phyloP scores from a whole-genome alignment of 1,139 yeast species.

The Tardiomyces blankii region DNA sequence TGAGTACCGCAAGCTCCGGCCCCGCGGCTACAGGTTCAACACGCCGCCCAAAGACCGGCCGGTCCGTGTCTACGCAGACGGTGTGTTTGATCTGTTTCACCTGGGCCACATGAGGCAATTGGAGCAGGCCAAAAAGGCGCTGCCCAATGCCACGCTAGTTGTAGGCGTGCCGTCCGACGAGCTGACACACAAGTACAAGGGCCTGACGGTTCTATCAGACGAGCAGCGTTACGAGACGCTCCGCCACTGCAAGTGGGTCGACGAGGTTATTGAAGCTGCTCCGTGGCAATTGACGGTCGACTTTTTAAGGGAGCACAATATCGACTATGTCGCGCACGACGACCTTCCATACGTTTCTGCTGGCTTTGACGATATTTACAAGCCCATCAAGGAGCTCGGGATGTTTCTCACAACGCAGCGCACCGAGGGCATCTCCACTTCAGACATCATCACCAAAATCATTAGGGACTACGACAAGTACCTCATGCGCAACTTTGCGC shows the following conservation, averaged over 20 bases:
- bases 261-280: constrained; percentile 86
- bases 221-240: constrained; percentile 81
- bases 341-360: constrained; percentile 88
- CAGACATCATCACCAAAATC: constrained; percentile 90
- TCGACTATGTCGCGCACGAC: constrained; percentile 96
- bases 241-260: constrained; percentile 92
- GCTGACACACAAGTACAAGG: constrained; percentile 86
- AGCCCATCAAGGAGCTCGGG: constrained; percentile 82
- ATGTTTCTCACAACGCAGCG: constrained; percentile 91
- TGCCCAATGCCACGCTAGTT: constrained; percentile 71
- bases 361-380: constrained; percentile 83
- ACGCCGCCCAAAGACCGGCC: constrained; percentile 81
- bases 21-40: constrained; percentile 41
- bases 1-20: constrained; percentile 26
- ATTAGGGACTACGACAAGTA: constrained; percentile 94
- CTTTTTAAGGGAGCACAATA: constrained; percentile 63
- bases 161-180: constrained; percentile 88
- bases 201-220: constrained; percentile 82
- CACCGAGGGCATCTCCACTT: constrained; percentile 92
- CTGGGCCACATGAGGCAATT: constrained; percentile 95
- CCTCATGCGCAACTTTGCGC: constrained; percentile 89
- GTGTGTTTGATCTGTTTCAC: constrained; percentile 93
- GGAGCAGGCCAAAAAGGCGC: constrained; percentile 93
- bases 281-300: constrained; percentile 93
- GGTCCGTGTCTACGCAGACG: constrained; percentile 89